These are phyloP conservation scores for Yarrowia deformans DNA, from an alignment of 805 yeast species.

Conservation along the genomic window DNA sequence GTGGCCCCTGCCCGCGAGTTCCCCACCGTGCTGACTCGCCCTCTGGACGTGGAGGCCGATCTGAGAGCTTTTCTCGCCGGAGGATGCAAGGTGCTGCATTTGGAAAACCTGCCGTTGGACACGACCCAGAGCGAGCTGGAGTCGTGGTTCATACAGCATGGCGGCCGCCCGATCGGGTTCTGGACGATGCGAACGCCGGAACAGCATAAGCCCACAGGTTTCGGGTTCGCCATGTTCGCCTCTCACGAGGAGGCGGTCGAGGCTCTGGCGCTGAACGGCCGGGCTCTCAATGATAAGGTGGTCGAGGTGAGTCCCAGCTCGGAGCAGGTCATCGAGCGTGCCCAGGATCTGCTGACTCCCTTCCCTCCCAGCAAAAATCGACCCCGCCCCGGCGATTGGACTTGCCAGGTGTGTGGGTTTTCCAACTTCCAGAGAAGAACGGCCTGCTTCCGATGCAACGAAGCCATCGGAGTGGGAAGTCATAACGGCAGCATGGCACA, in stretches of 20 bases:
- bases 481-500: neutral
- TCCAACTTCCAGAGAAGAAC: constrained; percentile 93
- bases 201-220: constrained; percentile 58
- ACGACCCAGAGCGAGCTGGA: constrained; percentile 91
- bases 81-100: constrained; percentile 76
- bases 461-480: constrained; percentile 56
- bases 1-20: constrained; percentile 61
- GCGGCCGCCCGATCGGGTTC: constrained; percentile 85
- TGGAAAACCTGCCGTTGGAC: constrained; percentile 82
- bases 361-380: constrained; percentile 86
- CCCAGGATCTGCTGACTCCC: constrained; percentile 80
- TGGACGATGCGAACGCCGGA: constrained; percentile 82
- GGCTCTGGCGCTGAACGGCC: constrained; percentile 79
- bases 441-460: constrained; percentile 82
- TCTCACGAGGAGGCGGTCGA: constrained; percentile 88
- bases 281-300: constrained; percentile 71
- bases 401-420: constrained; percentile 95
- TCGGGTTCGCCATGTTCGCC: constrained; percentile 86
- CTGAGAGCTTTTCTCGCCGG: constrained; percentile 70
- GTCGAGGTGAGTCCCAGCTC: constrained; percentile 90
- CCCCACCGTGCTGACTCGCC: constrained; percentile 66
- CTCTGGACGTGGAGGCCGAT: constrained; percentile 81
- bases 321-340: constrained; percentile 75
- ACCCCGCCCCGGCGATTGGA: constrained; percentile 98
- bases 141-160: constrained; percentile 88